These are phyloP conservation scores for Lichtheimia ramosa DNA, from an alignment of 371 early-diverging fungal genomes.

Conservation along the genomic window DNA sequence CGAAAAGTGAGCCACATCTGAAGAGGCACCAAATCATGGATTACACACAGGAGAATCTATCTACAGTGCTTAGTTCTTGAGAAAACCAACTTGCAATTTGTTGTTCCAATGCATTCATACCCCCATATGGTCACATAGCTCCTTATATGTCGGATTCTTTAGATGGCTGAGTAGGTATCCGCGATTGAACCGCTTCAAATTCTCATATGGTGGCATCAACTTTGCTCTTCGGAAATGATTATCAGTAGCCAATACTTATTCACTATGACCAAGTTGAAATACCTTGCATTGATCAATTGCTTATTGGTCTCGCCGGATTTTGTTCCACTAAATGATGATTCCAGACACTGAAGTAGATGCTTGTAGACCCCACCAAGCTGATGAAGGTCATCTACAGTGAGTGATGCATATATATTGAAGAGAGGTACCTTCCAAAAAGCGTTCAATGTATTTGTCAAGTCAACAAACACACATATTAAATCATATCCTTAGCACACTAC, in stretches of 20 bases:
- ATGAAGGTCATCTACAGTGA: constrained; percentile 6
- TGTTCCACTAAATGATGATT: not conserved
- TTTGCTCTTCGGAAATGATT: too few relatives aligned
- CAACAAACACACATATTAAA: too few relatives aligned
- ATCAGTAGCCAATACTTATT: too few relatives aligned
- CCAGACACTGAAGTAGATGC: not conserved
- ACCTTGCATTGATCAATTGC: not conserved
- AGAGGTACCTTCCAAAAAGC: constrained; percentile 4
- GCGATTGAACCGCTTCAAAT: not conserved
- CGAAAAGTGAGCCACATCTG: constrained; percentile 2
- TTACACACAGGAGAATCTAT: not conserved
- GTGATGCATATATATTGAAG: not conserved
- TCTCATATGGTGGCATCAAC: not conserved
- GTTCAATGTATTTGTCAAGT: constrained; percentile 1
- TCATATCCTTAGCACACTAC: too few relatives aligned
- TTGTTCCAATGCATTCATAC: too few relatives aligned
- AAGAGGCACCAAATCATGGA: not conserved
- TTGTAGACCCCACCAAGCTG: constrained; percentile 7
- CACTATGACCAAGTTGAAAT: not conserved
- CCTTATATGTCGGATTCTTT: constrained; percentile 5
- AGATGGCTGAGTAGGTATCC: constrained; percentile 3
- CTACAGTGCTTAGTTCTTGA: not conserved
- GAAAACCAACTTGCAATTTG: too few relatives aligned
- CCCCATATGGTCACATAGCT: constrained; percentile 2
- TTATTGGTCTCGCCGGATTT: too few relatives aligned